Percentiles rank a stretch among this genome's conserved stretches.
phyloP scores from a whole-genome alignment of 371 early-diverging fungal species.

The Syncephalastrum sp. region DNA sequence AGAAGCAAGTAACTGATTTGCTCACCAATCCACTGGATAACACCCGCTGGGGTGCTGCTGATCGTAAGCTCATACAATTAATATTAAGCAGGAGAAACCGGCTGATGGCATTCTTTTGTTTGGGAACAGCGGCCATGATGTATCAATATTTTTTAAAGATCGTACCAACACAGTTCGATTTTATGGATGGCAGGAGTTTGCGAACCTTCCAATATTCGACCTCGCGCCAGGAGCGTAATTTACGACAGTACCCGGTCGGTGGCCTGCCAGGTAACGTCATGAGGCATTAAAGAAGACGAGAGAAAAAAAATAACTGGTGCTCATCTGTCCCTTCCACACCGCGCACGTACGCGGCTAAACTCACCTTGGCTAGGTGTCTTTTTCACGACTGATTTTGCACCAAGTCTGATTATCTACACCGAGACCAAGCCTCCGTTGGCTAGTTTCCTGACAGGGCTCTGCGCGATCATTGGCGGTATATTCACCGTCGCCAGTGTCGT shows the following conservation, averaged over 20 bases:
- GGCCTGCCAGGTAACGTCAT: slow-evolving; percentile 59
- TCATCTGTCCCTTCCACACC: too few species aligned
- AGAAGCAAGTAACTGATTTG: slow-evolving; percentile 13
- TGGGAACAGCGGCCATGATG: slow-evolving; percentile 36
- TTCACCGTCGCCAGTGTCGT: slow-evolving; percentile 93
- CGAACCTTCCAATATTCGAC: slow-evolving; percentile 92
- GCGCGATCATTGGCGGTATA: slow-evolving; percentile 94
- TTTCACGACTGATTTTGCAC: slow-evolving; percentile 94
- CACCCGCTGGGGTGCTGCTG: slow-evolving; percentile 42
- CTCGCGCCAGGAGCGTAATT: slow-evolving; percentile 76
- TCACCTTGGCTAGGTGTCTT: slow-evolving; percentile 66
- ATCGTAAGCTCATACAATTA: slow-evolving; percentile 31
- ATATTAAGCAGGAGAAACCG: background rate
- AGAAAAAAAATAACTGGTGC: too few species aligned
- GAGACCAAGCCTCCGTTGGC: slow-evolving; percentile 83
- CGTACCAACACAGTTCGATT: slow-evolving; percentile 82
- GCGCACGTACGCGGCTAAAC: too few species aligned
- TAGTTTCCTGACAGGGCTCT: slow-evolving; percentile 84
- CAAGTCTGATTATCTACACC: slow-evolving; percentile 87
- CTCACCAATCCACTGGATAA: slow-evolving; percentile 82
- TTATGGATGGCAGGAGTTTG: slow-evolving; percentile 62
- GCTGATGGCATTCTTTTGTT: background rate
- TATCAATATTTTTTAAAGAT: slow-evolving; percentile 95
- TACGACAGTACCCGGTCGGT: slow-evolving; percentile 21
- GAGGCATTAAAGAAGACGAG: too few species aligned